Percentiles rank a stretch among this genome's conserved stretches.
Evolutionary conservation across 1,139 yeast species (phyloP).

Genomic region (Kodamaea anthophila): DNA sequence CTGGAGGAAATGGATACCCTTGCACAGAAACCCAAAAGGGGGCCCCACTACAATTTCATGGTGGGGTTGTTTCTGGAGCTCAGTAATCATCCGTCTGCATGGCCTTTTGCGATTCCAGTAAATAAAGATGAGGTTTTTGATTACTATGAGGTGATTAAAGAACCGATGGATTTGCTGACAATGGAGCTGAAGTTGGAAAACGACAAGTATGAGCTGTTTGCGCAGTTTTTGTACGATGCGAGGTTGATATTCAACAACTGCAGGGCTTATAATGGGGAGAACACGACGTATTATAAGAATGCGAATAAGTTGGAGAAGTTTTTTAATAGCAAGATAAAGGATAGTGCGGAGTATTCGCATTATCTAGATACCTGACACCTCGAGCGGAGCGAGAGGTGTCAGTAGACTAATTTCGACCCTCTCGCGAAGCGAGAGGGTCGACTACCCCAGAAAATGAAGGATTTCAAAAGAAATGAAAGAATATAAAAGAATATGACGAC

Average conservation of each 20-base stretch:
- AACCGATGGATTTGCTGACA: conserved; percentile 97
- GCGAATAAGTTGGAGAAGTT: conserved; percentile 91
- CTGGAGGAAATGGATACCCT: conserved; percentile 96
- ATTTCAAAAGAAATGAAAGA: no score
- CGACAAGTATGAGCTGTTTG: conserved; percentile 86
- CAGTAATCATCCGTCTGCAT: conserved; percentile 94
- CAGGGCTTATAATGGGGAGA: conserved; percentile 80
- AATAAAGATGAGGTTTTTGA: conserved; percentile 93
- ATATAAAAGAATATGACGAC: no score
- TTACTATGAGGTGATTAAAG: conserved; percentile 91
- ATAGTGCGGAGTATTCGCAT: conserved; percentile 65
- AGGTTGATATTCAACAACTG: conserved; percentile 85
- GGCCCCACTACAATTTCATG: conserved; percentile 94
- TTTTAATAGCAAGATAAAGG: conserved; percentile 72
- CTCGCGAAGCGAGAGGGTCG: no score
- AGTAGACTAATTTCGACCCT: conserved; percentile 27
- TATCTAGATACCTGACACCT: conserved; percentile 22
- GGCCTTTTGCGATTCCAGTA: conserved; percentile 96
- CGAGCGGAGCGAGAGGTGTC: neutral
- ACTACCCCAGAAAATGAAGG: no score
- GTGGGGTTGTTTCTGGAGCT: conserved; percentile 79
- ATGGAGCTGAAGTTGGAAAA: conserved; percentile 93
- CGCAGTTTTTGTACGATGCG: conserved; percentile 86
- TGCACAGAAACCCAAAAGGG: conserved; percentile 90
- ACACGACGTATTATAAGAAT: conserved; percentile 83